Evolutionary conservation across 2,329 filamentous ascomycete genomes (phyloP).

Genomic region (Monascus ruber): DNA sequence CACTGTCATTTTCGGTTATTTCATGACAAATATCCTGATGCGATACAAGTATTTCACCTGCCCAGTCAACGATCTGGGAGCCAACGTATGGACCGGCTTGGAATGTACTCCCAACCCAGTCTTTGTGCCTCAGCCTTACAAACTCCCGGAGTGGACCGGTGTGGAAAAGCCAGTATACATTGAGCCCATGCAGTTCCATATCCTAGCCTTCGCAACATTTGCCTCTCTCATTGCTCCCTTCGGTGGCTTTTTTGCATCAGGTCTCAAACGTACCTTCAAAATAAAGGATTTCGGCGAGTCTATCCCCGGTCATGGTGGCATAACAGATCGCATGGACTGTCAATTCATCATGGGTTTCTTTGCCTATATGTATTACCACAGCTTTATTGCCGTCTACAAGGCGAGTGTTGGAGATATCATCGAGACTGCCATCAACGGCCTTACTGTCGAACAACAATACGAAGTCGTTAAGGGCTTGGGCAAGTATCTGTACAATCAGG

Average conservation of each 20-base stretch:
- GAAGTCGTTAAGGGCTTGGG: slow-evolving; percentile 56
- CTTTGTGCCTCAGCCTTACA: slow-evolving; percentile 68
- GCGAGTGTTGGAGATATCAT: slow-evolving; percentile 76
- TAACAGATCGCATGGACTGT: slow-evolving; percentile 98
- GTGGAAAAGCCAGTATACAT: slow-evolving; percentile 61
- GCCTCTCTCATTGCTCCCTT: slow-evolving; percentile 95
- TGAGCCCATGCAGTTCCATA: slow-evolving; percentile 86
- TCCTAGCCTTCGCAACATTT: slow-evolving; percentile 80
- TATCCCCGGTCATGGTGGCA: slow-evolving; percentile 93
- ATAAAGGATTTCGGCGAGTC: slow-evolving; percentile 99
- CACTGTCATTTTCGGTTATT: slow-evolving; percentile 74
- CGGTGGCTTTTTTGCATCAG: slow-evolving; percentile 95
- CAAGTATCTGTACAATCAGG: slow-evolving; percentile 55
- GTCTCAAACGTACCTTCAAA: slow-evolving; percentile 96
- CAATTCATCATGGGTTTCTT: slow-evolving; percentile 99
- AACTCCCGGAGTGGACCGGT: slow-evolving; percentile 61
- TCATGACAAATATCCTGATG: slow-evolving; percentile 73
- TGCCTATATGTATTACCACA: slow-evolving; percentile 96
- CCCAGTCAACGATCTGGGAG: slow-evolving; percentile 89
- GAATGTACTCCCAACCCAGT: slow-evolving; percentile 85
- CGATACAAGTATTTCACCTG: slow-evolving; percentile 97
- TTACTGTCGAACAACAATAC: slow-evolving; percentile 77
- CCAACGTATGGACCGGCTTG: slow-evolving; percentile 83
- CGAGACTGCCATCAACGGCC: slow-evolving; percentile 81
- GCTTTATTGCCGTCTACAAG: slow-evolving; percentile 85